Evolutionary conservation across 352 stramenopile species (phyloP).

Genomic region (Pythium guiyangense): DNA sequence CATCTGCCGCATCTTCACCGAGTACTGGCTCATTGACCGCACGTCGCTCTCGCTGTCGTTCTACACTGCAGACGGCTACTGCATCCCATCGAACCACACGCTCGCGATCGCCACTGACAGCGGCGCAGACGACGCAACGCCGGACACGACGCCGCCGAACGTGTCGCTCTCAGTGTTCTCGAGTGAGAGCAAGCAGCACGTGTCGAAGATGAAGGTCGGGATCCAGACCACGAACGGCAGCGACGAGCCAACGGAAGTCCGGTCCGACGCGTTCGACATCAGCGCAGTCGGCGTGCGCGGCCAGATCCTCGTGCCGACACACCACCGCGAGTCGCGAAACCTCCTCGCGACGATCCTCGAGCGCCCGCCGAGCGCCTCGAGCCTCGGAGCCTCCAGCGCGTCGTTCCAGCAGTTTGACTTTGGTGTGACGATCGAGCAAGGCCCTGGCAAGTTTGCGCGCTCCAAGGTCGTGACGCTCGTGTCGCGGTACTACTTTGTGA

Average conservation of each 20-base stretch:
- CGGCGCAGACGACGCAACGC: neutral
- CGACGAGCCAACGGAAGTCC: slow-evolving; percentile 35
- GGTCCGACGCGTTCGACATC: slow-evolving; percentile 75
- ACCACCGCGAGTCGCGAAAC: slow-evolving; percentile 31
- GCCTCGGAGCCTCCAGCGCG: slow-evolving; percentile 9
- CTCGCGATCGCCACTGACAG: slow-evolving; percentile 18
- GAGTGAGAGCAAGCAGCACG: slow-evolving; percentile 50
- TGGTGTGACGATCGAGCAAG: slow-evolving; percentile 84
- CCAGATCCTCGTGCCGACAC: slow-evolving; percentile 60
- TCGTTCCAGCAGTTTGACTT: slow-evolving; percentile 79
- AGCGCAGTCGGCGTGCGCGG: slow-evolving; percentile 71
- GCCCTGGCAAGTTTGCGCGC: slow-evolving; percentile 64
- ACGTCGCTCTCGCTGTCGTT: slow-evolving; percentile 68
- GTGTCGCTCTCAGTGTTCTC: slow-evolving; percentile 76
- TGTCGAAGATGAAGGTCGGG: slow-evolving; percentile 77
- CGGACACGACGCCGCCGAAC: neutral
- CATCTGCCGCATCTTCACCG: slow-evolving; percentile 66
- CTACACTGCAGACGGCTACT: slow-evolving; percentile 58
- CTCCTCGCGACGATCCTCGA: slow-evolving; percentile 52
- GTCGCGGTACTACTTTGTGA: slow-evolving; percentile 79
- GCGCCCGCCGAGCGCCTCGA: slow-evolving; percentile 11
- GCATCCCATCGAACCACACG: slow-evolving; percentile 41
- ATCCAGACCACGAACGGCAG: slow-evolving; percentile 28
- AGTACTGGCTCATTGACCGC: slow-evolving; percentile 85
- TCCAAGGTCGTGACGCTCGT: slow-evolving; percentile 79